phyloP scores from a whole-genome alignment of 208 protist species.

The Tetramitus jugosus region DNA sequence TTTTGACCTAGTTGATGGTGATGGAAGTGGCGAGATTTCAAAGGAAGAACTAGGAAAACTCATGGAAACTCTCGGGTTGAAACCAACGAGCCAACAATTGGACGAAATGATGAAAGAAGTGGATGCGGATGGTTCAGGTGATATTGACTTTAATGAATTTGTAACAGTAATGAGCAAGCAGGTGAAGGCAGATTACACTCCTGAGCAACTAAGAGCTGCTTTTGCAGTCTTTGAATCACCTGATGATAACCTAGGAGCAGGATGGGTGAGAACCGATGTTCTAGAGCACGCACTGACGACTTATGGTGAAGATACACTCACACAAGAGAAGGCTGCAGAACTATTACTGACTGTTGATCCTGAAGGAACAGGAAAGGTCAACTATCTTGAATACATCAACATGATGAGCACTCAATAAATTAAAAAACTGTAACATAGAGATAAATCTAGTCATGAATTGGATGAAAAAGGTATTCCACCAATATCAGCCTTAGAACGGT shows the following conservation, averaged over 20 bases:
- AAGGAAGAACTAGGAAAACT: conserved; percentile 63
- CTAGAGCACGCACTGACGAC: conserved; percentile 70
- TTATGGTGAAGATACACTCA: conserved; percentile 72
- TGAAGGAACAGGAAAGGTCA: conserved; percentile 60
- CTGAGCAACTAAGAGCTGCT: conserved; percentile 65
- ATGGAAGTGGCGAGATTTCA: conserved; percentile 42
- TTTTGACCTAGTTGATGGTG: conserved; percentile 73
- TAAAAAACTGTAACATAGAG: too few relatives aligned
- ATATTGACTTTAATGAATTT: conserved; percentile 73
- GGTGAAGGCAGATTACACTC: conserved; percentile 67
- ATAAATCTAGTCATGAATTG: too few relatives aligned
- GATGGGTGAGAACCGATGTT: conserved; percentile 65
- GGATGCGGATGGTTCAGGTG: conserved; percentile 40
- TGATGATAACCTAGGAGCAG: conserved; percentile 56
- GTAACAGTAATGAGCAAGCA: conserved; percentile 66
- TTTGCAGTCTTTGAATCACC: conserved; percentile 79
- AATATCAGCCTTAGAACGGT: too few relatives aligned
- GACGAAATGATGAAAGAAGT: conserved; percentile 62
- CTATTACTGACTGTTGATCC: conserved; percentile 65
- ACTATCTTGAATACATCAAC: conserved; percentile 75
- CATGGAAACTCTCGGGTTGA: conserved; percentile 67
- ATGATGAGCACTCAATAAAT: conserved; percentile 44
- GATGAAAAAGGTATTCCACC: too few relatives aligned
- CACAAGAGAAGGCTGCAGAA: conserved; percentile 57
- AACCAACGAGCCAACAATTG: conserved; percentile 70